These are phyloP conservation scores for Tympanopsis confertula DNA, from an alignment of 2,329 filamentous ascomycete species.

Conservation along the genomic window DNA sequence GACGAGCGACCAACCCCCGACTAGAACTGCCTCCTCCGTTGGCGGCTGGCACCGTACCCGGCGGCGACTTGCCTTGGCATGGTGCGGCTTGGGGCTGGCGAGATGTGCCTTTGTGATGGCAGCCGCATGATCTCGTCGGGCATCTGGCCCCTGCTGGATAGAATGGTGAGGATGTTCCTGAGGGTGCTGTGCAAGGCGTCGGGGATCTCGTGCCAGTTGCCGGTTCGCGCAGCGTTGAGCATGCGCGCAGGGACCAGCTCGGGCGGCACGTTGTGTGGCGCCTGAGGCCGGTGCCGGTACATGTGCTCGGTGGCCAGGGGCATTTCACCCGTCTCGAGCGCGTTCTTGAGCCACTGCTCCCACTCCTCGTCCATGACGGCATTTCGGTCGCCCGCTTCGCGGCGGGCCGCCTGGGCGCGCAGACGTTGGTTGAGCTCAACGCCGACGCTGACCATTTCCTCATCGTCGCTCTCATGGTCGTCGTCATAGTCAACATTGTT, in stretches of 20 bases:
- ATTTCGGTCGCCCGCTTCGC: slow-evolving; percentile 45
- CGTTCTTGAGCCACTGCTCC: slow-evolving; percentile 66
- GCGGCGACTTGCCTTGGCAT: too few species aligned
- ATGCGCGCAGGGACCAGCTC: slow-evolving; percentile 36
- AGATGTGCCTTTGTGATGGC: too few species aligned
- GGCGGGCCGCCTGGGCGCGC: slow-evolving; percentile 48
- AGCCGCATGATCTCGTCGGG: too few species aligned
- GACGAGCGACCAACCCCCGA: too few species aligned
- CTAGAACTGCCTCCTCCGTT: too few species aligned
- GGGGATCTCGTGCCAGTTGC: slow-evolving; percentile 46
- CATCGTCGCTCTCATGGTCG: slow-evolving; percentile 38
- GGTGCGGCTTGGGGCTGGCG: too few species aligned
- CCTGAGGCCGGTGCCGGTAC: slow-evolving; percentile 18
- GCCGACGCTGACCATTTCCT: slow-evolving; percentile 45
- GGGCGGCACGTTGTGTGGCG: slow-evolving; percentile 17
- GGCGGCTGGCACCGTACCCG: too few species aligned
- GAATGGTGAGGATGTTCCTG: slow-evolving; percentile 31
- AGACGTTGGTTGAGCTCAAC: slow-evolving; percentile 53
- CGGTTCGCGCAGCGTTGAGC: slow-evolving; percentile 40
- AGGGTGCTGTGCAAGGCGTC: slow-evolving; percentile 41
- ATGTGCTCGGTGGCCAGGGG: slow-evolving; percentile 32
- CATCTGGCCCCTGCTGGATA: too few species aligned
- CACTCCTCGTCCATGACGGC: slow-evolving; percentile 58
- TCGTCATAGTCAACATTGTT: slow-evolving; percentile 18
- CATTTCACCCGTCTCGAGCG: slow-evolving; percentile 49